These are phyloP conservation scores for Umbelopsis vinacea DNA, from an alignment of 192 early-diverging fungal genomes.

Conservation along the genomic window DNA sequence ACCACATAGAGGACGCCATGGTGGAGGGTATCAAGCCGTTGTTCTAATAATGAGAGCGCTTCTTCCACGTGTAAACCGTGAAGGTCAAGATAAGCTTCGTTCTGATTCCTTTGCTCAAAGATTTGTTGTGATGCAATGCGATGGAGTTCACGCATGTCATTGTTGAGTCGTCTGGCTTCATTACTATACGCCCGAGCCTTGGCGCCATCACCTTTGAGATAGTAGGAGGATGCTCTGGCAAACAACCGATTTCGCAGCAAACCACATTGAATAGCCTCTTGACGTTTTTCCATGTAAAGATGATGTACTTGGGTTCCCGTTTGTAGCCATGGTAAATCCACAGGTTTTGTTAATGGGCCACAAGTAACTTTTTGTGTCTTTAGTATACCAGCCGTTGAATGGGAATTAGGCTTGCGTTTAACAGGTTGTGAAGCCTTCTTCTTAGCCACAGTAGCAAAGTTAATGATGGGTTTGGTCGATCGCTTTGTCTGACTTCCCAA, in stretches of 20 bases:
- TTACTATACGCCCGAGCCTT: slow-evolving; percentile 44
- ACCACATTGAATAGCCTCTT: slow-evolving; percentile 52
- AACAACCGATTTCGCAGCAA: slow-evolving; percentile 53
- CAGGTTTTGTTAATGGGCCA: slow-evolving; percentile 19
- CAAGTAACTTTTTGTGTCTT: neutral
- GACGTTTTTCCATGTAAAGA: slow-evolving; percentile 44
- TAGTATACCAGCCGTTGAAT: slow-evolving; percentile 18
- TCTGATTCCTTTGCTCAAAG: slow-evolving; percentile 47
- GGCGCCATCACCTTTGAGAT: slow-evolving; percentile 50
- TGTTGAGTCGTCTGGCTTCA: slow-evolving; percentile 52
- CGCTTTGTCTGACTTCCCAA: slow-evolving; percentile 22
- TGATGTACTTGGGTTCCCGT: slow-evolving; percentile 46
- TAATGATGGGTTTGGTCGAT: slow-evolving; percentile 28
- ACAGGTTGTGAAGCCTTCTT: slow-evolving; percentile 39
- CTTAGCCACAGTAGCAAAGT: slow-evolving; percentile 43
- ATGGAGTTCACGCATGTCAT: slow-evolving; percentile 52
- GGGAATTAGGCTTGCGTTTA: slow-evolving; percentile 8
- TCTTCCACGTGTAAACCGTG: slow-evolving; percentile 59
- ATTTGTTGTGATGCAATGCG: slow-evolving; percentile 50
- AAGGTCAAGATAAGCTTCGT: slow-evolving; percentile 55
- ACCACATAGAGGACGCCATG: slow-evolving; percentile 53
- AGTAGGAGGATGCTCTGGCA: slow-evolving; percentile 46
- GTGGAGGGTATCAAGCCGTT: slow-evolving; percentile 46
- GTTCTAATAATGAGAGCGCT: slow-evolving; percentile 45
- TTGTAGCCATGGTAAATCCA: slow-evolving; percentile 53